Conservation (phyloP, 2,329 filamentous ascomycete genomes). For the Aspergillus ibericus region DNA sequence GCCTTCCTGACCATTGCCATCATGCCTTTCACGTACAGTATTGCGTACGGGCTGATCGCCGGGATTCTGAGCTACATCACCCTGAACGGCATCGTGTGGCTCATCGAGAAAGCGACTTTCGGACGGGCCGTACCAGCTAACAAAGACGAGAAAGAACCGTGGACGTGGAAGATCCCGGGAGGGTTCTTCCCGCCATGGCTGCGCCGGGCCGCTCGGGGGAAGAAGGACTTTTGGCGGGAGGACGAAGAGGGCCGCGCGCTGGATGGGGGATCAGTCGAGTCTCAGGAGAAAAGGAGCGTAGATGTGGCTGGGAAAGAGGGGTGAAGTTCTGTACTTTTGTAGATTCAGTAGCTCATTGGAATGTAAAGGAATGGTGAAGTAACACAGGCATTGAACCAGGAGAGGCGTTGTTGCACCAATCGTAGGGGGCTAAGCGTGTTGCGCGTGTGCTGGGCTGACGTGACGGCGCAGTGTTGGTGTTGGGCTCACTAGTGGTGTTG, state of each 20-base stretch:
- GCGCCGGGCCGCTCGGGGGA: slow-evolving; percentile 61
- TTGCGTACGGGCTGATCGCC: slow-evolving; percentile 81
- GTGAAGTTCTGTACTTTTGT: background rate
- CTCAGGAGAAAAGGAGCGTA: slow-evolving; percentile 1
- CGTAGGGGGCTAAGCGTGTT: background rate
- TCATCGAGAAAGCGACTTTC: slow-evolving; percentile 64
- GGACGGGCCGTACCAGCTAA: slow-evolving; percentile 73
- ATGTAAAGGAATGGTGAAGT: too few species aligned
- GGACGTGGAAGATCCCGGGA: slow-evolving; percentile 75
- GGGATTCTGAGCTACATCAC: slow-evolving; percentile 75
- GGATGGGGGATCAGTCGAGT: slow-evolving; percentile 1
- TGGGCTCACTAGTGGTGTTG: background rate
- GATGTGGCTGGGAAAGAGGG: background rate
- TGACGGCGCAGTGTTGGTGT: background rate
- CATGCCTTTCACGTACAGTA: slow-evolving; percentile 90
- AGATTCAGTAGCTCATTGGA: too few species aligned
- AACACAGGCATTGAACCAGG: background rate
- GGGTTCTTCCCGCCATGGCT: slow-evolving; percentile 76
- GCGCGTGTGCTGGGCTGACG: background rate
- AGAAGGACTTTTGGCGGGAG: slow-evolving; percentile 70
- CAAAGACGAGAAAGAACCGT: slow-evolving; percentile 73
- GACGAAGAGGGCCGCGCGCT: slow-evolving; percentile 24
- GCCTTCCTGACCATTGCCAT: slow-evolving; percentile 80
- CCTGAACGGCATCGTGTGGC: slow-evolving; percentile 70
- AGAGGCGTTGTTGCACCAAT: background rate